Evolutionary conservation across 352 stramenopile species (phyloP), one percentile per base, ranked within the genome.

Genomic region (Phytopythium delawarense): DNA sequence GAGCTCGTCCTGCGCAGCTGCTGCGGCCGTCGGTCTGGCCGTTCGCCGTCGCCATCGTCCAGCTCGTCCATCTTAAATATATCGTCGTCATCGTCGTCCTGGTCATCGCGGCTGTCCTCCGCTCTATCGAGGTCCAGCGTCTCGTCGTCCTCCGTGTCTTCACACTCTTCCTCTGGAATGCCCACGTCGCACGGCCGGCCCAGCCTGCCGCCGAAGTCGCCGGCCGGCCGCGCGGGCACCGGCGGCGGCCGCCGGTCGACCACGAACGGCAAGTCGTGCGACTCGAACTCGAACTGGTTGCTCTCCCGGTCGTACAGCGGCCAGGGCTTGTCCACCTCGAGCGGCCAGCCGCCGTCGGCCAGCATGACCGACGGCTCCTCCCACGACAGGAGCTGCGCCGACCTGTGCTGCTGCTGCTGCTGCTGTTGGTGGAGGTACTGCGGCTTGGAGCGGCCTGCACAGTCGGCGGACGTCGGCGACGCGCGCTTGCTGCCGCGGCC

Each of bases 31-130:
- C 45, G n/a, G 44, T 53, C 49, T 23, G 60, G 65, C 61, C 45
- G 59, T 53, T 65, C 50, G 49, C 40, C 65, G 40, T 44, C 60
- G 56, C 63, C 46, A 44, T 35, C 65, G 40, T 30, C 60, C 57
- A 84, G 68, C 69, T 64, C 64, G 37, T 92, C 83, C 83, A 92
- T 92, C 65, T 79, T 79, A 77, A 92, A 92, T 78, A 92, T 92
- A 57, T 76, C 76, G 34, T 78, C 75, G 21, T 84, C 72, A 39
- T 82, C 66, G 15, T 66, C 65, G 37, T 80, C 72, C 57, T 58
- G 65, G 40, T 72, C 65, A 1, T 65, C 63, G 23, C 32, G 51
- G 21, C 51, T 45, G 51, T 57, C 30, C 15, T 57, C 51, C 30
- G 32, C 51, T 57, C 51, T 57, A 32, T 81, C 52, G 37, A 65